phyloP scores from a whole-genome alignment of 176 grass and related monocot genomes.

The Carex pumila region DNA sequence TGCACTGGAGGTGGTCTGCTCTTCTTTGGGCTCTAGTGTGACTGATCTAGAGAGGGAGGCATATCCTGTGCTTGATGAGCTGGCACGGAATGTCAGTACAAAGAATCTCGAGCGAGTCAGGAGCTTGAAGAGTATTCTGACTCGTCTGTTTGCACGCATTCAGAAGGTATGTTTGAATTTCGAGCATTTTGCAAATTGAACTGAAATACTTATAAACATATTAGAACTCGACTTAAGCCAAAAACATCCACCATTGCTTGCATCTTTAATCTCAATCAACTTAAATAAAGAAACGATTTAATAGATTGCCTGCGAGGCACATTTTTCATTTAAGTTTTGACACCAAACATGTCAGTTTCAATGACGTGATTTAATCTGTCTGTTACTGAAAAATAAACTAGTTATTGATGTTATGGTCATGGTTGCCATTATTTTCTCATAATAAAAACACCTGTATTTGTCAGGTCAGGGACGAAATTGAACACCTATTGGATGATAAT shows the following conservation, averaged over 20 bases:
- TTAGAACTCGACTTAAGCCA: not conserved
- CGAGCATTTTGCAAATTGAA: not conserved
- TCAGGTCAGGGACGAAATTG: constrained; percentile 97
- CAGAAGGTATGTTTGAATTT: constrained; percentile 62
- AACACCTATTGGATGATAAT: constrained; percentile 97
- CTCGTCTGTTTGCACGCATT: constrained; percentile 77
- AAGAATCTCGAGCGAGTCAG: constrained; percentile 88
- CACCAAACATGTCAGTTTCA: not conserved
- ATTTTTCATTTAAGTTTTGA: not conserved
- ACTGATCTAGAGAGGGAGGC: constrained; percentile 69
- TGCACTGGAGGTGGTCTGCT: constrained; percentile 63
- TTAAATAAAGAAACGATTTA: not conserved
- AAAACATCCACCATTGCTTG: not conserved
- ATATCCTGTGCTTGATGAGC: constrained; percentile 78
- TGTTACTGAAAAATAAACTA: not conserved
- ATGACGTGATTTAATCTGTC: not conserved
- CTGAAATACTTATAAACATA: not conserved
- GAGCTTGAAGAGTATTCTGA: constrained; percentile 86
- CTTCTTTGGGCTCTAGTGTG: constrained; percentile 48
- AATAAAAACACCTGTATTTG: not conserved
- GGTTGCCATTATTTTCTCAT: not conserved
- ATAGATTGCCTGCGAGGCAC: not conserved
- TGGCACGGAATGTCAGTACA: constrained; percentile 87
- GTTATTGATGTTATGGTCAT: not conserved
- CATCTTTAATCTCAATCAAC: not conserved